Base-by-base conservation (phyloP, 2,329 filamentous ascomycete genomes). In the Daldinia sp. region DNA sequence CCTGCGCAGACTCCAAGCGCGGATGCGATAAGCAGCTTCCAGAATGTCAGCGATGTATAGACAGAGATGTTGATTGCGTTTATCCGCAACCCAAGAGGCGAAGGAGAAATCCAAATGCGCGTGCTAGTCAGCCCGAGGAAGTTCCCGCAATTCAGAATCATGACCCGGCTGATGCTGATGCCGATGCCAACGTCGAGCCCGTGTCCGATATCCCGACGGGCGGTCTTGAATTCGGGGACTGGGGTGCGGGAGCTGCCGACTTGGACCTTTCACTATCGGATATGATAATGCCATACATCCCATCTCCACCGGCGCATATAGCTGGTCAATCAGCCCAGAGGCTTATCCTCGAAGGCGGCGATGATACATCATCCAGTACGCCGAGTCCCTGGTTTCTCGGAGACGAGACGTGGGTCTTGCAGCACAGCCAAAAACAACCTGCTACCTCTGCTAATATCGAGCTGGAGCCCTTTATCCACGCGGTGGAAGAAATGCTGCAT, bases 11-110 rank as follows among this genome's bases (percentile, higher is more conserved):
- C 11, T 48, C 53, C 10, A 56, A 48, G 32, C 53, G 41, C 19
- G 48, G 39, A 21, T 56, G 53, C 21, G 53, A 56, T 15, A 56
- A 56, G 21, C 53, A 56, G 15, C 41, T 56, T 15, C 41, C 53
- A 15, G 53, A 56, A 15, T 56, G 41, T 17, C 41, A 48, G 30
- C 53, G 53, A 11, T 56, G 53, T 23, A 21, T 56, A n/a, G 51
- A 54, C 23, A 43, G 51, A 21, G 35, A 54, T 6, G 15, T 54
- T 11, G 23, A 41, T n/a, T 52, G 49, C 34, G 32, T 39, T 25
- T 52, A 52, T 35, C 49, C 49, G 49, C 49, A 52, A 23, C 49
- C 49, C 6, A 52, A 52, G 34, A 15, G 49, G 34, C 5, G 49
- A 6, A 32, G 49, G 30, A 52, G 49, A 52, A 13, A 52, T 23